phyloP scores from a whole-genome alignment of 345 rosid species.

The Anastatica hierochuntica region DNA sequence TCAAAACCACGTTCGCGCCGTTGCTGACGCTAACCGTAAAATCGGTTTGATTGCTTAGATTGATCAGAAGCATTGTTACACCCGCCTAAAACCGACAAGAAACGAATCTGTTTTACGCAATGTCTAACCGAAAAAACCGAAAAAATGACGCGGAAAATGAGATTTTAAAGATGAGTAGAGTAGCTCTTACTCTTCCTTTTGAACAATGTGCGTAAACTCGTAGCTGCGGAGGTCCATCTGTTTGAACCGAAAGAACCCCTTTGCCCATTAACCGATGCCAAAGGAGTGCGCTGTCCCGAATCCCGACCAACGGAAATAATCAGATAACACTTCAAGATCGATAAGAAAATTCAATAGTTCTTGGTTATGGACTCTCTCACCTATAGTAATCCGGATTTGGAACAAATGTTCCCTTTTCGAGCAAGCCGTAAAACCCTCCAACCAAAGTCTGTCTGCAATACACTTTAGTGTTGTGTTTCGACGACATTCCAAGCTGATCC shows the following conservation, averaged over 20 bases:
- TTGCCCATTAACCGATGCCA: conserved; percentile 99
- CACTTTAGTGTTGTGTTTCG: conserved; percentile 86
- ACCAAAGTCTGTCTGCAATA: conserved; percentile 91
- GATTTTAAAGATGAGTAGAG: too few relatives aligned
- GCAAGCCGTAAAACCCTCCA: conserved; percentile 89
- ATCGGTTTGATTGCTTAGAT: conserved; percentile 57
- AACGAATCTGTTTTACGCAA: not conserved
- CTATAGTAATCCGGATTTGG: conserved; percentile 98
- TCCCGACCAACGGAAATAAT: conserved; percentile 3
- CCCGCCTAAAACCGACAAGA: conserved; percentile 42
- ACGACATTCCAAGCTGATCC: conserved; percentile 96
- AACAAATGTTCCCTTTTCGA: conserved; percentile 47
- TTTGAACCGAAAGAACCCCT: conserved; percentile 53
- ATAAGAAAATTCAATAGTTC: not conserved
- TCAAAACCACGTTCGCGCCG: conserved; percentile 28
- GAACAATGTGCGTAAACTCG: conserved; percentile 90
- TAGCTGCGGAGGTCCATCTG: conserved; percentile 45
- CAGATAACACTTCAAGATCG: not conserved
- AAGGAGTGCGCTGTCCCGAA: conserved; percentile 58
- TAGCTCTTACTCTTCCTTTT: conserved; percentile 73
- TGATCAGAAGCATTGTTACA: conserved; percentile 71
- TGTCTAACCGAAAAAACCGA: not conserved
- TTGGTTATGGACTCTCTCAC: conserved; percentile 30
- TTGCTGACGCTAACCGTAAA: conserved; percentile 38
- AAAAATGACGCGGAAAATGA: not conserved